Evolutionary conservation across 129 eudicot species (phyloP).

Genomic region (Apium graveolens): DNA sequence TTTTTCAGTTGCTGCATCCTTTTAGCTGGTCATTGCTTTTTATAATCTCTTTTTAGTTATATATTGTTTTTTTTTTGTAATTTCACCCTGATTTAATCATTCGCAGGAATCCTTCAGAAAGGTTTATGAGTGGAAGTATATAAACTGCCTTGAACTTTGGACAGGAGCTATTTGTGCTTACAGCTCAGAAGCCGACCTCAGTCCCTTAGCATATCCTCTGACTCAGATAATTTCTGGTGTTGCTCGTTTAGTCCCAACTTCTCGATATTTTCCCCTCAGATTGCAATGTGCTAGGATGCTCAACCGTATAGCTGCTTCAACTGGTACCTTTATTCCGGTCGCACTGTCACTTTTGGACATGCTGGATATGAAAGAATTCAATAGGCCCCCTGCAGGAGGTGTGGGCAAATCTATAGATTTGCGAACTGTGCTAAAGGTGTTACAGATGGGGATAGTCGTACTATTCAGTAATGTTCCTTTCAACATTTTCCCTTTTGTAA

Average conservation of each 20-base stretch:
- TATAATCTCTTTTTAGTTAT: neutral
- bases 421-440: slow-evolving; percentile 58
- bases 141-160: slow-evolving; percentile 96
- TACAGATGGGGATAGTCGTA: neutral
- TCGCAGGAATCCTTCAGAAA: slow-evolving; percentile 50
- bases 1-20: neutral
- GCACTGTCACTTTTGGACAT: slow-evolving; percentile 74
- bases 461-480: neutral
- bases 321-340: slow-evolving; percentile 76
- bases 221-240: slow-evolving; percentile 82
- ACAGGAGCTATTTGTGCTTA: slow-evolving; percentile 80
- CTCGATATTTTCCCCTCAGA: slow-evolving; percentile 84
- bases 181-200: slow-evolving; percentile 70
- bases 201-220: slow-evolving; percentile 87
- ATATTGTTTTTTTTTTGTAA: neutral
- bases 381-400: slow-evolving; percentile 85
- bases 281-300: slow-evolving; percentile 90
- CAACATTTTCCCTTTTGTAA: neutral
- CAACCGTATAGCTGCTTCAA: slow-evolving; percentile 75
- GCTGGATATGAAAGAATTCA: slow-evolving; percentile 86
- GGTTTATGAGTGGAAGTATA: slow-evolving; percentile 92
- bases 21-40: neutral
- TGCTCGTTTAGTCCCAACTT: slow-evolving; percentile 85
- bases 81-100: neutral
- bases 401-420: slow-evolving; percentile 83